Conservation (phyloP, 169 alveolate species). For the Hepatocystis sp. region DNA sequence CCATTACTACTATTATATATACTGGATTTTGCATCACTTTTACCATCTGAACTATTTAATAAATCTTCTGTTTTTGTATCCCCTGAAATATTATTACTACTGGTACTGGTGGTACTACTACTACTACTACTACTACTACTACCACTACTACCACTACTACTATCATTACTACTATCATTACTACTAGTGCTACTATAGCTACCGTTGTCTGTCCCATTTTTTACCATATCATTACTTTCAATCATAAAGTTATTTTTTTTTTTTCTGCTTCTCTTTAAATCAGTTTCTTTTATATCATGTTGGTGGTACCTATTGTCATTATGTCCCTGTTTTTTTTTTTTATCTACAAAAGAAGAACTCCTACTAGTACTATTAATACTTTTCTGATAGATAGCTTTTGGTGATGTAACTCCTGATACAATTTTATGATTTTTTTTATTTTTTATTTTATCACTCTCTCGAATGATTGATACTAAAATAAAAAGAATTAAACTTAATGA, state of each 20-base stretch:
- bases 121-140: no score
- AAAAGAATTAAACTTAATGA: slow-evolving; percentile 51
- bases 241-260: no score
- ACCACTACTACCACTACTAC: not conserved
- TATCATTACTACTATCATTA: not conserved
- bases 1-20: not conserved
- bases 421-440: no score
- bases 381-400: no score
- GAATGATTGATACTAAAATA: slow-evolving; percentile 59
- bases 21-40: not conserved
- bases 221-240: not conserved
- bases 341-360: no score
- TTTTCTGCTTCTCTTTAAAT: not conserved
- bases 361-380: no score
- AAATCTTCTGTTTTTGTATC: not conserved
- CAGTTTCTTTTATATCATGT: not conserved
- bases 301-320: not conserved
- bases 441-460: slow-evolving; percentile 36
- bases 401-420: no score
- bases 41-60: not conserved
- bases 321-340: not conserved
- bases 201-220: not conserved
- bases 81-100: not conserved
- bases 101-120: not conserved
- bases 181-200: not conserved